Percentiles rank a stretch among this genome's conserved stretches.
These are phyloP conservation scores for Anacardium occidentale DNA, from an alignment of 345 rosid genomes.

Conservation along the genomic window DNA sequence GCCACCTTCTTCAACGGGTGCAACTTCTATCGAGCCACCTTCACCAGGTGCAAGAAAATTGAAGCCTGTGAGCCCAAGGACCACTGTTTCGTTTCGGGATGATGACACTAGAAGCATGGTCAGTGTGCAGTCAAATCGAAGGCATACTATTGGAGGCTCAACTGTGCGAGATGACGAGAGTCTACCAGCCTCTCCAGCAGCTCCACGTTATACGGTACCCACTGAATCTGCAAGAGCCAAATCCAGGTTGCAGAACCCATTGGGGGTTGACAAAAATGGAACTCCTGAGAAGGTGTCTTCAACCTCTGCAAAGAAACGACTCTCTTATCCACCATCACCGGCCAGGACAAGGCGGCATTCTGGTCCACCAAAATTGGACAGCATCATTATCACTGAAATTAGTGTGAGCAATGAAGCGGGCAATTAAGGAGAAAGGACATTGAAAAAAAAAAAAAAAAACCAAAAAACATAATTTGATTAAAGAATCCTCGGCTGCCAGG, in stretches of 20 bases:
- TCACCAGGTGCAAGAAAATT: slow-evolving; percentile 50
- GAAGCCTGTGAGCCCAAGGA: slow-evolving; percentile 55
- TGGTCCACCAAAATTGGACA: slow-evolving; percentile 74
- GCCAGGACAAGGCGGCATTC: slow-evolving; percentile 75
- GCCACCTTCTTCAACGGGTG: slow-evolving; percentile 35
- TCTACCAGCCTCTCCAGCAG: slow-evolving; percentile 50
- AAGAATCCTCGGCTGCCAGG: slow-evolving; percentile 1
- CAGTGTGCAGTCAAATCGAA: slow-evolving; percentile 58
- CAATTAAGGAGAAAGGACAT: slow-evolving; percentile 17
- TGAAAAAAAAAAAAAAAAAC: slow-evolving; percentile 4
- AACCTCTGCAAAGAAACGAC: slow-evolving; percentile 64
- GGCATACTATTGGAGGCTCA: slow-evolving; percentile 73
- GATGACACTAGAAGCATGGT: slow-evolving; percentile 72
- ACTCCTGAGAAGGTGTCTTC: slow-evolving; percentile 44
- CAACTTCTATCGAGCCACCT: slow-evolving; percentile 50
- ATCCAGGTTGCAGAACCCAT: slow-evolving; percentile 59
- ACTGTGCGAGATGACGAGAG: slow-evolving; percentile 75
- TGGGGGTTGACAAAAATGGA: slow-evolving; percentile 48
- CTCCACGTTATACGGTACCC: slow-evolving; percentile 90
- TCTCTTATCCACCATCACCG: slow-evolving; percentile 74
- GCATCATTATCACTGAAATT: slow-evolving; percentile 39
- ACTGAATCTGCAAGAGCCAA: slow-evolving; percentile 87
- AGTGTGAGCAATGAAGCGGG: slow-evolving; percentile 43
- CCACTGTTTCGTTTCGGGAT: slow-evolving; percentile 40
- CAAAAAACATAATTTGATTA: slow-evolving; percentile 4